Evolutionary conservation across 257 asterid species (phyloP).

Genomic region (Gentiana straminea): DNA sequence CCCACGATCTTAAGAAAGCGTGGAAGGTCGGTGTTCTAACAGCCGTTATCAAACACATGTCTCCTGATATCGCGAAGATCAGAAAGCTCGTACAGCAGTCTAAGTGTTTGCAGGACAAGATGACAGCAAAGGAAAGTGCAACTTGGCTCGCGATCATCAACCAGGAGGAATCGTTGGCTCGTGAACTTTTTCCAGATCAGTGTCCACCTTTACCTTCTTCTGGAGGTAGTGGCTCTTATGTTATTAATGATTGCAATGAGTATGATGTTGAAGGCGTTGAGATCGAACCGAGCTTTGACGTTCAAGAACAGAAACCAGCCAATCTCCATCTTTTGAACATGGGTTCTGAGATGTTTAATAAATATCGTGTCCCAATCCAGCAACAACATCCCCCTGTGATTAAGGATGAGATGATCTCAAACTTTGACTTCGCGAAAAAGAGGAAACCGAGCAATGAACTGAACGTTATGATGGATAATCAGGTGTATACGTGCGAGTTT

Average conservation of each 20-base stretch:
- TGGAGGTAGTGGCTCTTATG: conserved; percentile 39
- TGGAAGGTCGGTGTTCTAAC: conserved; percentile 87
- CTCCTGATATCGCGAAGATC: conserved; percentile 75
- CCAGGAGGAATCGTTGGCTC: conserved; percentile 72
- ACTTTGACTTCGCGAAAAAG: conserved; percentile 52
- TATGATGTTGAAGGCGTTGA: conserved; percentile 64
- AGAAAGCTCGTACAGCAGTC: conserved; percentile 80
- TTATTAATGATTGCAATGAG: conserved; percentile 48
- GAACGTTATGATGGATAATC: conserved; percentile 34
- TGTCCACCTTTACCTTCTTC: conserved; percentile 46
- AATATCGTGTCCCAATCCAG: conserved; percentile 25
- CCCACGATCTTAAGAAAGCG: conserved; percentile 76
- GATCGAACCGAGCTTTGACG: conserved; percentile 38
- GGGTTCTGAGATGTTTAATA: conserved; percentile 24
- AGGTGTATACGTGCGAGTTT: conserved; percentile 60
- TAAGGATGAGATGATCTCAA: conserved; percentile 34
- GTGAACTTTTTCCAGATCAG: conserved; percentile 58
- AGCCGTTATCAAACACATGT: conserved; percentile 77
- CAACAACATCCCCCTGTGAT: conserved; percentile 24
- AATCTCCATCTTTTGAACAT: conserved; percentile 32
- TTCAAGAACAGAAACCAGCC: conserved; percentile 60
- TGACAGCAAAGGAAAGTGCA: conserved; percentile 89
- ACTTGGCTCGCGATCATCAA: conserved; percentile 75
- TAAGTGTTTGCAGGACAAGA: conserved; percentile 81
- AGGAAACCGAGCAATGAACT: conserved; percentile 42